Conservation (phyloP, 2,329 filamentous ascomycete species). For the Paramyrothecium sp. region DNA sequence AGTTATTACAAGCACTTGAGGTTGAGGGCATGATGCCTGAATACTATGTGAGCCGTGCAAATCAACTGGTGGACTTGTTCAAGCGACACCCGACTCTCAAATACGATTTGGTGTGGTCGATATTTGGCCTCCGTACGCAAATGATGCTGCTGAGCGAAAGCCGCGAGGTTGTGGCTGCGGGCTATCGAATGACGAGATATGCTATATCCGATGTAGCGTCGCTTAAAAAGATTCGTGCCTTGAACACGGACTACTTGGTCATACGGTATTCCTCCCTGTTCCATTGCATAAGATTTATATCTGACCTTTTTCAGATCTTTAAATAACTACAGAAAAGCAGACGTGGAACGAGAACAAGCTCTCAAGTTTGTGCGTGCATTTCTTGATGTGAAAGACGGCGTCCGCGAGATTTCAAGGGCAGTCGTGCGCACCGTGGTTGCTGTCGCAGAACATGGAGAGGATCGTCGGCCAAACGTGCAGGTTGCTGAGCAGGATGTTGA, state of each 20-base stretch:
- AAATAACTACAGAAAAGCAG: slow-evolving; percentile 95
- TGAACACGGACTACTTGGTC: slow-evolving; percentile 92
- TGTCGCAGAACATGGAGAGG: slow-evolving; percentile 84
- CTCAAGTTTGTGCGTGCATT: slow-evolving; percentile 95
- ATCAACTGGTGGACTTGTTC: slow-evolving; percentile 93
- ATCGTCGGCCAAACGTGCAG: slow-evolving; percentile 76
- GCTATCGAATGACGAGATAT: slow-evolving; percentile 90
- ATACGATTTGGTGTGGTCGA: slow-evolving; percentile 93
- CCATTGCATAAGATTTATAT: neutral
- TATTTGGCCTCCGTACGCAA: slow-evolving; percentile 92
- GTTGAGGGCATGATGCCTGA: slow-evolving; percentile 84
- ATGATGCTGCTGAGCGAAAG: slow-evolving; percentile 95
- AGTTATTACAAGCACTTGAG: slow-evolving; percentile 88
- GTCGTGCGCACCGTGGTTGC: slow-evolving; percentile 88
- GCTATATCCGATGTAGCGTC: slow-evolving; percentile 91
- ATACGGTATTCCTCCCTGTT: slow-evolving; percentile 48
- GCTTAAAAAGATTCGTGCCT: slow-evolving; percentile 77
- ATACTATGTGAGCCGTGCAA: slow-evolving; percentile 92
- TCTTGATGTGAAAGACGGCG: slow-evolving; percentile 89
- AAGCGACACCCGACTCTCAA: slow-evolving; percentile 90
- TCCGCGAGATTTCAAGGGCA: slow-evolving; percentile 80
- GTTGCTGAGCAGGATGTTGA: slow-evolving; percentile 72
- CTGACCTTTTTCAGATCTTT: slow-evolving; percentile 57
- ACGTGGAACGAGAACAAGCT: slow-evolving; percentile 93
- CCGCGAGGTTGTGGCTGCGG: slow-evolving; percentile 91